phyloP scores from a whole-genome alignment of 2,329 filamentous ascomycete genomes.

The Aspergillus ustus region DNA sequence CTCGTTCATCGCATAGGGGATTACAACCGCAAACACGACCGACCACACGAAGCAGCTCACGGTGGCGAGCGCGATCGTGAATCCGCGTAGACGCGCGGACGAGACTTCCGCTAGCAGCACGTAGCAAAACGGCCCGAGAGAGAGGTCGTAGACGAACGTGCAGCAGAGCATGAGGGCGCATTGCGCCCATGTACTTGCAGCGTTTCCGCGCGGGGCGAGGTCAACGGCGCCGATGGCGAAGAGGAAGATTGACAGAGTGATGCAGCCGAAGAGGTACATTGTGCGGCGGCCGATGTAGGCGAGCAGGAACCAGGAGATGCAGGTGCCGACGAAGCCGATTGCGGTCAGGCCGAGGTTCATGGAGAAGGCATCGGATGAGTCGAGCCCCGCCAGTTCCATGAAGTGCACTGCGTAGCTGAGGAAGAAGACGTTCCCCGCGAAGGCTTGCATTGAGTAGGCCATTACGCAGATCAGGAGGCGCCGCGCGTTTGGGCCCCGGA shows the following conservation, averaged over 20 bases:
- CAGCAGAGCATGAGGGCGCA: constrained; percentile 40
- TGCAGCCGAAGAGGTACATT: constrained; percentile 46
- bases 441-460: constrained; percentile 37
- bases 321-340: constrained; percentile 49
- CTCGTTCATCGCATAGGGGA: constrained; percentile 42
- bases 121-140: constrained; percentile 10
- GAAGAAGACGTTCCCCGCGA: constrained; percentile 36
- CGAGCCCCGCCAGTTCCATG: constrained; percentile 40
- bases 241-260: constrained; percentile 38
- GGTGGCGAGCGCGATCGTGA: constrained; percentile 8
- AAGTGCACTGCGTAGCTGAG: constrained; percentile 39
- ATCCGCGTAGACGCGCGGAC: neutral
- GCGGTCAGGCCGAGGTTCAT: constrained; percentile 49
- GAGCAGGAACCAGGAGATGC: constrained; percentile 48
- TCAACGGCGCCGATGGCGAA: constrained; percentile 48
- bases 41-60: constrained; percentile 1
- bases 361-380: constrained; percentile 31
- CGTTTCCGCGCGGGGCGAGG: constrained; percentile 37
- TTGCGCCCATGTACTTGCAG: constrained; percentile 44
- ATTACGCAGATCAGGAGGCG: constrained; percentile 35
- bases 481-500: constrained; percentile 33
- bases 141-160: constrained; percentile 51
- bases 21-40: constrained; percentile 36
- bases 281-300: constrained; percentile 44
- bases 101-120: constrained; percentile 30